Conservation (phyloP, 2,329 filamentous ascomycete genomes). For the Neobulgaria alba region DNA sequence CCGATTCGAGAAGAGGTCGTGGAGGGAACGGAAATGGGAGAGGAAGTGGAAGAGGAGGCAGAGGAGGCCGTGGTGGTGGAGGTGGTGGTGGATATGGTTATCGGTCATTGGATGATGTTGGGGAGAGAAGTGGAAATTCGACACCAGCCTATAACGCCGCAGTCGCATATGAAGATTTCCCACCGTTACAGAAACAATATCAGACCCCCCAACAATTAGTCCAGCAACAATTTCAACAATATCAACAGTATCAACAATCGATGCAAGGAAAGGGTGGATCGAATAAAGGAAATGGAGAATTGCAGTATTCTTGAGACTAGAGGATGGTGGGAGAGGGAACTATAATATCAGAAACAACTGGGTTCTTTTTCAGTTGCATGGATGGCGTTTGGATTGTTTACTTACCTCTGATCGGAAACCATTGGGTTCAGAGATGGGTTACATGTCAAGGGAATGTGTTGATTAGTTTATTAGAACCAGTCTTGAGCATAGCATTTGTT, state of each 20-base stretch:
- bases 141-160: slow-evolving; percentile 26
- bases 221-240: slow-evolving; percentile 27
- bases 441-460: no score
- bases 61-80: slow-evolving; percentile 33
- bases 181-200: slow-evolving; percentile 27
- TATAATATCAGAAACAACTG: no score
- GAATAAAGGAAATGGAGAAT: slow-evolving; percentile 18
- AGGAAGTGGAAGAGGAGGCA: slow-evolving; percentile 26
- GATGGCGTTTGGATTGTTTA: background rate
- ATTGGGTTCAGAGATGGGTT: no score
- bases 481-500: no score
- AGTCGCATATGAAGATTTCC: slow-evolving; percentile 30
- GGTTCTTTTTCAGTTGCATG: background rate
- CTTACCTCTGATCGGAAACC: no score
- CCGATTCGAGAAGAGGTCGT: slow-evolving; percentile 34
- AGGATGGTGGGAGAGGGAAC: no score
- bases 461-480: no score
- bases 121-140: slow-evolving; percentile 37
- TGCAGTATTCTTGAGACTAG: slow-evolving; percentile 28
- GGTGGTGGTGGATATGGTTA: slow-evolving; percentile 45
- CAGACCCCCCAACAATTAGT: slow-evolving; percentile 28
- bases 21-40: slow-evolving; percentile 24
- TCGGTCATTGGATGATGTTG: slow-evolving; percentile 58
- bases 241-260: slow-evolving; percentile 25
- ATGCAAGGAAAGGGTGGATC: slow-evolving; percentile 17